Base-by-base conservation (phyloP, 2,329 filamentous ascomycete genomes). In the Knoxdaviesia capensis region DNA sequence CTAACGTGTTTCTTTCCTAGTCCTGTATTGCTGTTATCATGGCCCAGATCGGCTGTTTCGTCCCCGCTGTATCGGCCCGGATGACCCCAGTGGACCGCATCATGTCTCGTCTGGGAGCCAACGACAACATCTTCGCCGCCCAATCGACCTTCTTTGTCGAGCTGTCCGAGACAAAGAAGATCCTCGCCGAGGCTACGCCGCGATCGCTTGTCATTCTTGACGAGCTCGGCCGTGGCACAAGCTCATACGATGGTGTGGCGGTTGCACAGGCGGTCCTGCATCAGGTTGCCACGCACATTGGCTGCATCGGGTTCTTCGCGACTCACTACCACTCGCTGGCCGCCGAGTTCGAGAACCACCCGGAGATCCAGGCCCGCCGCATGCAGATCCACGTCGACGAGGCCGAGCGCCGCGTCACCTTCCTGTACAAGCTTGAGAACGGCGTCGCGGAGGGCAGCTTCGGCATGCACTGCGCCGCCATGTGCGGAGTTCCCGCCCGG, bases 71-170 rank as follows among this genome's bases (percentile, higher is more conserved):
- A 11, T 84, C 77, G 3, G 90, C 90, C 1, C 76, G 71, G 3
- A 68, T 98, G 38, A 96, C 88, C 0, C 88, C 90, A 0, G 77
- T 93, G 3, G 90, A 98, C 56, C 83, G 90, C 43, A 96, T 98
- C 65, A 98, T 98, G 90, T 96, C 88, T 7, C 84, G 90, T 38
- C 74, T 98, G 0, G 90, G 90, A 7, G 90, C 90, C 39, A 94
- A 96, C 53, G 90, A 98, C 72, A 96, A 96, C 59, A 98, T 98
- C 52, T 96, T 98, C 55, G 90, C 88, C 1, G 84, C 88, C 0
- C 90, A 98, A 58, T 93, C 84, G 9, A 98, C 90, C 3, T 98
- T 98, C 66, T 96, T 98, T 54, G 88, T 98, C 31, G 90, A 98
- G 59, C 66, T 98, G 2, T 87, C 86, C 0, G 90, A 98, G 58